Base-by-base conservation (phyloP, 495 filamentous ascomycete species). In the Amniculicola lignicola region DNA sequence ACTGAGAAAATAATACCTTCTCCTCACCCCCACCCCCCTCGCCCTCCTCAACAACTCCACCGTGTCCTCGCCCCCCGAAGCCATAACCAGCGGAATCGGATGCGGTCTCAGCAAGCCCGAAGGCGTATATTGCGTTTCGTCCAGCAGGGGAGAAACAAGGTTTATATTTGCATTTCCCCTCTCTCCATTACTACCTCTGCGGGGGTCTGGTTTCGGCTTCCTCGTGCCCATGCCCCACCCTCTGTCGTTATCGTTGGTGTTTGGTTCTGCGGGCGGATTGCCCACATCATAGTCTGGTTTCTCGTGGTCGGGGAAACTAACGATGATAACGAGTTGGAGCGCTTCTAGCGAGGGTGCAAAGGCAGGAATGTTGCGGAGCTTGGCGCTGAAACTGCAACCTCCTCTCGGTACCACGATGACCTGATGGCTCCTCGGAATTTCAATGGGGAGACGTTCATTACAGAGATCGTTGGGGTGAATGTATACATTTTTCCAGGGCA, bases 321-420 rank as follows among this genome's bases (percentile, higher is more conserved):
- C 83, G 0, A 97, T 69, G 18, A 98, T 72, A 6, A 96, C 87
- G 6, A 98, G 77, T 68, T 95, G 87, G 9, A 96, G 70, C 0
- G 81, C 72, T 9, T 60, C 59, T 11, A 46, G 50, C 2, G 77
- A 67, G 0, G 88, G 86, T 11, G 83, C 72, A 66, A 81, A 90
- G 9, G 82, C 80, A 11, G 93, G 89, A 31, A 98, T 89, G 59
- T 88, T 91, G 21, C 76, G 76, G 0, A 97, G 74, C 65, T 98
- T 98, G 27, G 86, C 75, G 5, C 78, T 80, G 70, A 97, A 97
- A 33, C 76, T 86, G 72, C 93, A 98, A 2, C 81, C 84, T 16
- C 93, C 93, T 18, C 93, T 85, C 27, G 81, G 84, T 54, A 97
- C 78, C 22, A 96, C 79, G 52, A 98, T 80, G 14, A 96, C 75